Percentiles rank a stretch among this genome's conserved stretches.
Conservation (phyloP, 768 basidiomycete species). For the Collybia mongolica region DNA sequence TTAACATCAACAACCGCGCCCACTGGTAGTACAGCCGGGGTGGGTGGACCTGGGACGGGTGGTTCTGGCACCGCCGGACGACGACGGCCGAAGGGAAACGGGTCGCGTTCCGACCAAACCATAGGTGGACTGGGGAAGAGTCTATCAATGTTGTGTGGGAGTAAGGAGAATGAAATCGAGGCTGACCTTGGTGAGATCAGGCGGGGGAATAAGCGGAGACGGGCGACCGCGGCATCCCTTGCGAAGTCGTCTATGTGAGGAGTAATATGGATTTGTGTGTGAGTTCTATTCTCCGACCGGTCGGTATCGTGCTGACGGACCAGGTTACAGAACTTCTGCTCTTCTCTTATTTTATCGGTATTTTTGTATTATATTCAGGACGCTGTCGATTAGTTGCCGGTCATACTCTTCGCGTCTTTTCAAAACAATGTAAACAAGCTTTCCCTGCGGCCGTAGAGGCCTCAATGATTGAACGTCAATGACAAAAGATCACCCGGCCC, state of each 20-base stretch:
- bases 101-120: constrained; percentile 53
- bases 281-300: no score
- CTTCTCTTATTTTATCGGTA: no score
- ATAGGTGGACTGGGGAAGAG: constrained; percentile 77
- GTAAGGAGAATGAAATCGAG: constrained; percentile 73
- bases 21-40: constrained; percentile 21
- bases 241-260: constrained; percentile 17
- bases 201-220: constrained; percentile 65
- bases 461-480: no score
- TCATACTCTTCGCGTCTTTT: no score
- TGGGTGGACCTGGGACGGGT: constrained; percentile 24
- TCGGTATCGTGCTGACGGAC: no score
- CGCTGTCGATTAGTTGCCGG: no score
- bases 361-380: no score
- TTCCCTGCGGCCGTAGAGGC: no score
- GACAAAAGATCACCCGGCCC: no score
- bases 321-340: no score
- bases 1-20: constrained; percentile 56
- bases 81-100: constrained; percentile 52
- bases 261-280: no score
- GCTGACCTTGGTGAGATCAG: constrained; percentile 77
- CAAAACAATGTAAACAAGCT: no score
- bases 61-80: constrained; percentile 35
- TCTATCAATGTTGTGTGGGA: constrained; percentile 47
- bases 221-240: constrained; percentile 31